Evolutionary conservation across 2,329 filamentous ascomycete genomes (phyloP), one percentile per base, ranked within the genome.

Genomic region (Cytospora paraplurivora): DNA sequence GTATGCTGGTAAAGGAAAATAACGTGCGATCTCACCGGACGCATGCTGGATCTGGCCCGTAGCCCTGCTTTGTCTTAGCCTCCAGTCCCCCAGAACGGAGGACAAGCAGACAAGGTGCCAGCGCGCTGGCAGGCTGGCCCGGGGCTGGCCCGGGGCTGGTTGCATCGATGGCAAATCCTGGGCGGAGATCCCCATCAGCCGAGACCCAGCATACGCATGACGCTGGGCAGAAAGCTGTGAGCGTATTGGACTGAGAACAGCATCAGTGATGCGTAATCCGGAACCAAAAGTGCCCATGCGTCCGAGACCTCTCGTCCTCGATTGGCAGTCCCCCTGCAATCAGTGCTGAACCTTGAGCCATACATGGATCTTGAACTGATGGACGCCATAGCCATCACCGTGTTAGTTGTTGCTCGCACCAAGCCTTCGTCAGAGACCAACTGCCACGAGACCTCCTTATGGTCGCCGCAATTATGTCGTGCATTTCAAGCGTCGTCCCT

Each of bases 21-120:
- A 49, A 62, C 51, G 33, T 60, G 50, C 13, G 51, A 44, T 34
- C 56, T 65, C 32, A 63, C 17, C 51, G 55, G 63, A 62, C 55
- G 63, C 59, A 65, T 60, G n/a, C 63, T 44, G 56, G 34, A 56
- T 62, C 56, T 62, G 59, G 63, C 63, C 56, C 56, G 55, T 51
- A 49, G 54, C 54, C 38, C 27, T 21, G 27, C 58, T 54, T 41
- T 15, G 8, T 32, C 15, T 56, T 62, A 62, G 57, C 53, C 35
- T n/a, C 17, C 13, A 37, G 7, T n/a, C 19, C 33, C 47, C 33
- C 50, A 59, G 41, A 56, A 33, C 51, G 34, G 59, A 62, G 55
- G 15, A 51, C 41, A 32, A 37, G 63, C 54, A 59, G 55, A 27
- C 27, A 27, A 27, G 27, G 27, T 27, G 27, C 27, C 27, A 27